Evolutionary conservation across 306 rosid species (phyloP), one percentile per base, ranked within the genome.

Genomic region (Dryas octopetala): DNA sequence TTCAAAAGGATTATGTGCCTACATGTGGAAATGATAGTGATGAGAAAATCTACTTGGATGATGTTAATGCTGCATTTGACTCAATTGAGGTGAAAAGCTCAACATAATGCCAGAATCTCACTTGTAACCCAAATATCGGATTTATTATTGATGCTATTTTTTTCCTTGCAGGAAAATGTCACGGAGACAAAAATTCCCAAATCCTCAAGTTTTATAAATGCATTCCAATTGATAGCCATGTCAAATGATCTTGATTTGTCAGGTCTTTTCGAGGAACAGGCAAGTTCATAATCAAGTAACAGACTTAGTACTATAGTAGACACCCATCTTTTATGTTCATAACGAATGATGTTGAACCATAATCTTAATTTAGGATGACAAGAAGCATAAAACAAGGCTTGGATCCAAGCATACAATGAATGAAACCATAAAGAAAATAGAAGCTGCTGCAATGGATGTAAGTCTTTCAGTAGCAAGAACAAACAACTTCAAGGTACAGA

Each of bases 141-240:
- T 12, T 19, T 57, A 7, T 32, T 1, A 68, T 15, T 3, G 3
- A 52, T 53, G n/a, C 43, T 70, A 19, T 17, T 71, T 15, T 15
- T 13, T n/a, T 58, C 52, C 46, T 66, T 67, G 44, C 80, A 92
- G 97, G 93, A 88, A 49, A 82, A 77, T 48, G 52, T 75, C 38
- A 63, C 43, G 55, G 81, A 83, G 71, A 66, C 86, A 40, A 79
- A 46, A 41, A 77, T 82, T 26, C 54, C 88, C 63, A 89, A 79
- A 76, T 85, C 91, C 43, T 64, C 96, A 53, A 92, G 91, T 81
- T 92, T 89, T 84, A 92, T 92, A 70, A 92, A 92, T 82, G 97
- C 97, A 19, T 92, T 92, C 78, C 85, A 85, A 72, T 74, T 92
- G 69, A 92, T 92, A 85, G 96, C 96, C 75, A 89, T 89, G 96